Percentiles rank a stretch among this genome's conserved stretches.
Evolutionary conservation across 2,329 filamentous ascomycete species (phyloP).

Genomic region (Seiridium unicorne): DNA sequence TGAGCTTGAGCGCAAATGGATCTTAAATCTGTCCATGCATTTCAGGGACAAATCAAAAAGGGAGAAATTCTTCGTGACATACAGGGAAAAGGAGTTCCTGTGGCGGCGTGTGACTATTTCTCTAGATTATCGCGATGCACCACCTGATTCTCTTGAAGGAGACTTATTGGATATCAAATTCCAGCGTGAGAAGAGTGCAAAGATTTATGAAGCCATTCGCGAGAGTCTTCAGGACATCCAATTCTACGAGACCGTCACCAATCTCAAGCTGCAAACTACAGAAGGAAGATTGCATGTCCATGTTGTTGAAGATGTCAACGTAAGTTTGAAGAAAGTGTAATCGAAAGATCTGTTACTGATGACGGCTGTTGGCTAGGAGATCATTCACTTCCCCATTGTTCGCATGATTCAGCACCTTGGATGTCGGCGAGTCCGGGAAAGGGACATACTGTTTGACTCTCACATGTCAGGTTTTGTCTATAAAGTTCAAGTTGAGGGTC

Average conservation of each 20-base stretch:
- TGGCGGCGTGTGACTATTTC: slow-evolving; percentile 93
- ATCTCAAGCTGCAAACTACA: slow-evolving; percentile 87
- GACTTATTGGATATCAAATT: slow-evolving; percentile 76
- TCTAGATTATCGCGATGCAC: slow-evolving; percentile 83
- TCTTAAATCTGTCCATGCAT: slow-evolving; percentile 97
- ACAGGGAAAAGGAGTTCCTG: slow-evolving; percentile 72
- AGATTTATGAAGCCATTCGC: slow-evolving; percentile 92
- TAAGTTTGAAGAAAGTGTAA: slow-evolving; percentile 32
- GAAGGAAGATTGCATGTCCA: slow-evolving; percentile 90
- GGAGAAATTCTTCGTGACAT: slow-evolving; percentile 98
- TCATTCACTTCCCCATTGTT: slow-evolving; percentile 78
- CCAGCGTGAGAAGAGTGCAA: slow-evolving; percentile 87
- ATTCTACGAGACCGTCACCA: slow-evolving; percentile 94
- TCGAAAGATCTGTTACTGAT: neutral
- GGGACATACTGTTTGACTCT: slow-evolving; percentile 78
- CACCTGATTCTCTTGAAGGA: slow-evolving; percentile 78
- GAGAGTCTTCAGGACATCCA: slow-evolving; percentile 91
- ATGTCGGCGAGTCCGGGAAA: slow-evolving; percentile 66
- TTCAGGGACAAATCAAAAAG: slow-evolving; percentile 89
- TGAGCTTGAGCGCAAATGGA: slow-evolving; percentile 88
- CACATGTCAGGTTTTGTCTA: slow-evolving; percentile 98
- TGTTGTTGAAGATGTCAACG: slow-evolving; percentile 92
- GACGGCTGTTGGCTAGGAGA: slow-evolving; percentile 57
- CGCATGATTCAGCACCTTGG: slow-evolving; percentile 72
- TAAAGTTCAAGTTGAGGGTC: slow-evolving; percentile 72